Evolutionary conservation across 2,329 filamentous ascomycete species (phyloP).

Genomic region (Aspergillus jensenii): DNA sequence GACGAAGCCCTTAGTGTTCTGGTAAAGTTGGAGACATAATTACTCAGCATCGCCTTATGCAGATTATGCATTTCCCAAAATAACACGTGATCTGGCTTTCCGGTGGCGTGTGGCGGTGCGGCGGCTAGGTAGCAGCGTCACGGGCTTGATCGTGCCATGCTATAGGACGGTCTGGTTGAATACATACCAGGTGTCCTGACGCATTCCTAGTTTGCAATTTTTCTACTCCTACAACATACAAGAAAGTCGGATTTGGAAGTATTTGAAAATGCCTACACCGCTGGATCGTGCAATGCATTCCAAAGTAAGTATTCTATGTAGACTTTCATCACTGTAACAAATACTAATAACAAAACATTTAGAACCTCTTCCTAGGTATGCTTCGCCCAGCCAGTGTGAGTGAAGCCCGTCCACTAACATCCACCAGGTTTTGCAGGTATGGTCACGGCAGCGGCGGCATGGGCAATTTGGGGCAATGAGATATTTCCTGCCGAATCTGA

Average conservation of each 20-base stretch:
- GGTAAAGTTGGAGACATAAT: not conserved
- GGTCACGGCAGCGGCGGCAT: constrained; percentile 76
- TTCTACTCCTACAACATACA: not conserved
- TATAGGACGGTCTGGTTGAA: not conserved
- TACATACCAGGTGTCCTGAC: not conserved
- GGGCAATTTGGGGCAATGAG: constrained; percentile 81
- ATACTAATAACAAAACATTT: constrained; percentile 19
- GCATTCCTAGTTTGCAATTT: not conserved
- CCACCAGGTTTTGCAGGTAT: constrained; percentile 74
- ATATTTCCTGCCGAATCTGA: constrained; percentile 75
- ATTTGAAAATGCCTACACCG: constrained; percentile 63
- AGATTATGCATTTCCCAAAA: not conserved
- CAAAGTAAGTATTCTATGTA: constrained; percentile 53
- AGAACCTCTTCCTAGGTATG: constrained; percentile 71
- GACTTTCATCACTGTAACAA: not conserved
- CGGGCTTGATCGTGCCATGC: not conserved
- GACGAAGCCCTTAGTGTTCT: constrained; percentile 10
- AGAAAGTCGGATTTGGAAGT: not conserved
- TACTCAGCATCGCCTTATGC: not conserved
- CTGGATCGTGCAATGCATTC: constrained; percentile 69
- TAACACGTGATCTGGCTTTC: not conserved
- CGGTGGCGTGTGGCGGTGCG: constrained; percentile 14
- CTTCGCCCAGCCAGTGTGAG: not conserved
- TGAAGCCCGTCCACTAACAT: constrained; percentile 21
- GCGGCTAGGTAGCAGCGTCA: constrained; percentile 7